Evolutionary conservation across 352 stramenopile genomes (phyloP).

Genomic region (Phytopythium helicoides): DNA sequence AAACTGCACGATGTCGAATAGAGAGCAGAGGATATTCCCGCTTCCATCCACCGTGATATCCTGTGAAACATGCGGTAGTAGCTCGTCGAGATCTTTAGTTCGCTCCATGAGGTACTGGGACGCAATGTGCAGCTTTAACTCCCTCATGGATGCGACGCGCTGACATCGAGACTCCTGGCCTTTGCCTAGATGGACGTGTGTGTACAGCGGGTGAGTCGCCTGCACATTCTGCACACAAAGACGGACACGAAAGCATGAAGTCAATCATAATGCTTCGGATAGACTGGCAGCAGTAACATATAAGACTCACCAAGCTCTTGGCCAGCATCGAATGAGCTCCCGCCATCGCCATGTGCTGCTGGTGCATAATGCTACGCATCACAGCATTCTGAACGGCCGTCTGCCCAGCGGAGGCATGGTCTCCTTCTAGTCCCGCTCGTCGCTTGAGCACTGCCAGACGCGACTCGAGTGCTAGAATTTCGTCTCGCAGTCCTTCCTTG

Average conservation of each 20-base stretch:
- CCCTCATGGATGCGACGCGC: slow-evolving; percentile 13
- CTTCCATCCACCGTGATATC: slow-evolving; percentile 20
- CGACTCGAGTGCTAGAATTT: slow-evolving; percentile 29
- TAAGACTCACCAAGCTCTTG: slow-evolving; percentile 2
- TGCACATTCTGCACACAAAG: no score
- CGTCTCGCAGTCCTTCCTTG: slow-evolving; percentile 15
- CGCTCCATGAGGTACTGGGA: slow-evolving; percentile 26
- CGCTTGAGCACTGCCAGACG: slow-evolving; percentile 31
- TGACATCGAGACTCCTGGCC: slow-evolving; percentile 14
- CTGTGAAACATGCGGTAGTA: slow-evolving; percentile 18
- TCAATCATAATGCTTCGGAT: no score
- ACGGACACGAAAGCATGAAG: no score
- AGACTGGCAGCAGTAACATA: no score
- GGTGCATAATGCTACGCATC: background rate
- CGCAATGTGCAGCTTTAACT: slow-evolving; percentile 14
- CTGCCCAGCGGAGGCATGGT: background rate
- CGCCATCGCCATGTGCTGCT: slow-evolving; percentile 4
- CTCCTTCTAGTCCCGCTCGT: background rate
- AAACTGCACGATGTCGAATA: slow-evolving; percentile 32
- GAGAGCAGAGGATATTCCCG: slow-evolving; percentile 9
- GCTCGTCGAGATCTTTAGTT: slow-evolving; percentile 7
- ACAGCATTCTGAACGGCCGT: background rate
- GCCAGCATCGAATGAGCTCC: slow-evolving; percentile 4
- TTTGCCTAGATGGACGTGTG: slow-evolving; percentile 20
- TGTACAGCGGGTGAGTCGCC: slow-evolving; percentile 14